Base-by-base conservation (phyloP, 2,329 filamentous ascomycete species). In the Colletotrichum echinochloae region DNA sequence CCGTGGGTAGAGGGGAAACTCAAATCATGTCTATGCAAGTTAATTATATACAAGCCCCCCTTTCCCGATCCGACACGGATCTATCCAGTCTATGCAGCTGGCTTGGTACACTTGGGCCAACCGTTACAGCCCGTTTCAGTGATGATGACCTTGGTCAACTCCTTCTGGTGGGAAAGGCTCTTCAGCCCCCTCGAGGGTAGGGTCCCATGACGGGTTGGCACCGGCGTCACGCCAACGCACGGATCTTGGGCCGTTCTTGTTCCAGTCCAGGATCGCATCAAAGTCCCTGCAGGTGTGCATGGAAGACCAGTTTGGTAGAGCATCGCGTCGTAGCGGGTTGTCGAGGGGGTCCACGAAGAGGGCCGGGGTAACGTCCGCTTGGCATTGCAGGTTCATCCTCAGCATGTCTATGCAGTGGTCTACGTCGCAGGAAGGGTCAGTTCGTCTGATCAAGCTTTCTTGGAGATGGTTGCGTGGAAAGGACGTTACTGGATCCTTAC, bases 361-460 rank as follows among this genome's bases (percentile, higher is more conserved):
- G 11, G 67, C 63, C 3, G 67, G 67, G 23, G 67, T 70, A 1
- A 70, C 67, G 12, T 70, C 63, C 30, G 56, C 56, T 18, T 70
- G 52, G n/a, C 66, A 70, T 44, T 60, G 56, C 16, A 70, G 41
- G 26, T 66, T 70, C 66, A 66, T 70, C 49, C 66, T 30, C 0
- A 70, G 33, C 62, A 70, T 70, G 18, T 70, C 66, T 49, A 70
- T 66, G 41, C 66, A 70, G 33, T 70, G 66, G 11, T 66, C 62
- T 70, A 23, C 7, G 14, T 23, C 14, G 18, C 2, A 37, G 18
- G 20, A 4, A 20, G 33, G 49, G 30, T 62, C 30, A 62, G 44
- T 54, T 1, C 3, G 1, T 6, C 6, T 1, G 1, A 11, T 30
- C 14, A 2, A 28, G 6, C 1, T 23, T 23, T 16, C n/a, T 5